Evolutionary conservation across 2,329 filamentous ascomycete species (phyloP).

Genomic region (Tolypocladium pustulatum): DNA sequence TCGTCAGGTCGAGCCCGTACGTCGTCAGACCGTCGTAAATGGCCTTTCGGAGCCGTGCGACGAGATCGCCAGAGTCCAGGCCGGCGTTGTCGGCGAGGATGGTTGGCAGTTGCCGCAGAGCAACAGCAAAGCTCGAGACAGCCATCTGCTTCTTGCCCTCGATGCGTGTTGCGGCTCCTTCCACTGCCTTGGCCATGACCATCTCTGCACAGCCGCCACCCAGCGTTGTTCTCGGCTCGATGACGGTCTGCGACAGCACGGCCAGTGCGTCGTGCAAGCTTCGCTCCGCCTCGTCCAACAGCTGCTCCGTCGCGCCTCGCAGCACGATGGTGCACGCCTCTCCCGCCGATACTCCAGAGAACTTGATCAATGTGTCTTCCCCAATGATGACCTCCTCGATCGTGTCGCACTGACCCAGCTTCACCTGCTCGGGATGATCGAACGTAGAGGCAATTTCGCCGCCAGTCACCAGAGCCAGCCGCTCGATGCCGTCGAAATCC

Average conservation of each 20-base stretch:
- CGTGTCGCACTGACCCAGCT: conserved; percentile 86
- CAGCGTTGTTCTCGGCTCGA: conserved; percentile 85
- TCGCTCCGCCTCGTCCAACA: conserved; percentile 92
- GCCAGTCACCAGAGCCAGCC: conserved; percentile 86
- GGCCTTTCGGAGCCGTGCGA: conserved; percentile 81
- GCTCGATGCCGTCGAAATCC: conserved; percentile 96
- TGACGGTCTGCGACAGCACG: conserved; percentile 91
- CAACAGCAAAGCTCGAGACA: conserved; percentile 79
- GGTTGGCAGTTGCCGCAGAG: conserved; percentile 85
- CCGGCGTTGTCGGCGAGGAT: conserved; percentile 97
- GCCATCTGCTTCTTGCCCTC: conserved; percentile 96
- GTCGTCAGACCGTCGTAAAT: conserved; percentile 92
- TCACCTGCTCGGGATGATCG: conserved; percentile 93
- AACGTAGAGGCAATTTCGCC: conserved; percentile 97
- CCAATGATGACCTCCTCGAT: conserved; percentile 99
- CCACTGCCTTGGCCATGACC: conserved; percentile 97
- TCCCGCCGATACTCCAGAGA: conserved; percentile 89
- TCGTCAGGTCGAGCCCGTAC: conserved; percentile 80
- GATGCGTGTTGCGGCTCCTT: conserved; percentile 83
- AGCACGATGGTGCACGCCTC: conserved; percentile 95
- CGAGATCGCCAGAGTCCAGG: conserved; percentile 87
- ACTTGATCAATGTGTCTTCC: conserved; percentile 94
- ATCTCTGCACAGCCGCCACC: conserved; percentile 97
- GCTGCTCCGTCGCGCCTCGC: conserved; percentile 89
- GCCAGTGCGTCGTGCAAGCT: conserved; percentile 93